Percentiles rank a stretch among this genome's conserved stretches.
Conservation (phyloP, 1,139 yeast genomes). For the Fermentozyma sake region DNA sequence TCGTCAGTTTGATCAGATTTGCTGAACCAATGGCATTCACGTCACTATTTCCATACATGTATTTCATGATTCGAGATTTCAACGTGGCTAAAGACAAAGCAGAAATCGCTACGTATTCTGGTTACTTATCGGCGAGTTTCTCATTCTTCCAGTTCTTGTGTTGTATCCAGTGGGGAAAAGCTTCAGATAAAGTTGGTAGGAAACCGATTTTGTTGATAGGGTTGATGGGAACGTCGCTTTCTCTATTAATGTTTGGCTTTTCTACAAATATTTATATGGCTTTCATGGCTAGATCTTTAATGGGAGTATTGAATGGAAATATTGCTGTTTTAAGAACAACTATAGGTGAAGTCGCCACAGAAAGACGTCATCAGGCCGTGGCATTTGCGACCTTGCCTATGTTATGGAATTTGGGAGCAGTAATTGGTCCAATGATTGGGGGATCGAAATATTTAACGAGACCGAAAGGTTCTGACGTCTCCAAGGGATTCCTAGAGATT, state of each 20-base stretch:
- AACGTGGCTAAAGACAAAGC: slow-evolving; percentile 29
- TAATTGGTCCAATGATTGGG: slow-evolving; percentile 47
- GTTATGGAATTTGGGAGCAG: slow-evolving; percentile 29
- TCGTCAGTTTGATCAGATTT: slow-evolving; percentile 29
- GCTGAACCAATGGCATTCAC: slow-evolving; percentile 38
- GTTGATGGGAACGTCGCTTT: slow-evolving; percentile 26
- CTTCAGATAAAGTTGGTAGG: slow-evolving; percentile 30
- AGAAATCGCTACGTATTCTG: slow-evolving; percentile 34
- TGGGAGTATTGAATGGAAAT: slow-evolving; percentile 35
- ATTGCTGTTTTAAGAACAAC: slow-evolving; percentile 34
- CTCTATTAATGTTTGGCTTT: slow-evolving; percentile 30
- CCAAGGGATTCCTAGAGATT: too few species aligned
- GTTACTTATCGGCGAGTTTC: slow-evolving; percentile 34
- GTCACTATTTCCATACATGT: slow-evolving; percentile 36
- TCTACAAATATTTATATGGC: slow-evolving; percentile 31
- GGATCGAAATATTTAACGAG: slow-evolving; percentile 39
- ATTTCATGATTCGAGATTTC: slow-evolving; percentile 38
- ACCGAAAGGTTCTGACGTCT: slow-evolving; percentile 12
- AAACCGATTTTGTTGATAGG: slow-evolving; percentile 30
- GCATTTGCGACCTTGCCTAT: slow-evolving; percentile 35
- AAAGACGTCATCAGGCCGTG: slow-evolving; percentile 32
- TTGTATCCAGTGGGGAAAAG: slow-evolving; percentile 35
- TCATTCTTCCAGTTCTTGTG: slow-evolving; percentile 34
- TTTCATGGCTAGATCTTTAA: slow-evolving; percentile 25
- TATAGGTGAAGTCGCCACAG: slow-evolving; percentile 36